A percentile compares a stretch with the other conserved stretches of the same genome.
Conservation (phyloP, 805 yeast species). For the Yarrowia keelungensis region DNA sequence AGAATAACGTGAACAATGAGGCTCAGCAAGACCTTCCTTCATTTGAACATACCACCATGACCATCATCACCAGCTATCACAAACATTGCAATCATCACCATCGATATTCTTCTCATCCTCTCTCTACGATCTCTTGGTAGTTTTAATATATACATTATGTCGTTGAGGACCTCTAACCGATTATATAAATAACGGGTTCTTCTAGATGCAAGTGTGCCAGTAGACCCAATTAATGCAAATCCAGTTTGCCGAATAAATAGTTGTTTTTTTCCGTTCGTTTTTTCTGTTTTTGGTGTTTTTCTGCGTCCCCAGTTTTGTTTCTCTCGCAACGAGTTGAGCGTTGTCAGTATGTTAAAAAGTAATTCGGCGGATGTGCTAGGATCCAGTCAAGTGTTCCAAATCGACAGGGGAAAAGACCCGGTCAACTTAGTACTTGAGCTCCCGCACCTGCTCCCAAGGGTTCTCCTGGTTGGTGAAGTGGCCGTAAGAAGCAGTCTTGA, state of each 20-base stretch:
- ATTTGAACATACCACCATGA: too few species aligned
- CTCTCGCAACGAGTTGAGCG: conserved; percentile 41
- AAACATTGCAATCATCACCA: too few species aligned
- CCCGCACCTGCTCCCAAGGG: conserved; percentile 96
- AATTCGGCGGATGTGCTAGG: conserved; percentile 39
- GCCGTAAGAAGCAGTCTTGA: conserved; percentile 99
- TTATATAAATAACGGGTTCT: conserved; percentile 39
- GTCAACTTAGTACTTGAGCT: conserved; percentile 51
- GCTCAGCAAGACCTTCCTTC: too few species aligned
- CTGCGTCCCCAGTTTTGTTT: conserved; percentile 25
- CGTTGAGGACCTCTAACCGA: conserved; percentile 39
- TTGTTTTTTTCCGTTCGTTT: conserved; percentile 19
- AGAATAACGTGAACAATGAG: too few species aligned
- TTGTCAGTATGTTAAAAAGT: conserved; percentile 39
- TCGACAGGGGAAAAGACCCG: conserved; percentile 28
- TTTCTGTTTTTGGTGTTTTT: conserved; percentile 4
- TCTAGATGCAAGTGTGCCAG: conserved; percentile 39
- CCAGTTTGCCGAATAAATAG: conserved; percentile 40
- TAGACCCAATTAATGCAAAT: conserved; percentile 39
- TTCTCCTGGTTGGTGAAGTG: conserved; percentile 99
- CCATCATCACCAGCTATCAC: too few species aligned
- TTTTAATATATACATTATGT: conserved; percentile 38
- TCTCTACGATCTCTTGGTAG: not conserved
- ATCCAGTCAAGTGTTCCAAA: conserved; percentile 37
- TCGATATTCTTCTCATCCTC: not conserved